Percentiles rank a stretch among this genome's conserved stretches.
Evolutionary conservation across 1,284 basidiomycete genomes (phyloP).

Genomic region (Grifola frondosa): DNA sequence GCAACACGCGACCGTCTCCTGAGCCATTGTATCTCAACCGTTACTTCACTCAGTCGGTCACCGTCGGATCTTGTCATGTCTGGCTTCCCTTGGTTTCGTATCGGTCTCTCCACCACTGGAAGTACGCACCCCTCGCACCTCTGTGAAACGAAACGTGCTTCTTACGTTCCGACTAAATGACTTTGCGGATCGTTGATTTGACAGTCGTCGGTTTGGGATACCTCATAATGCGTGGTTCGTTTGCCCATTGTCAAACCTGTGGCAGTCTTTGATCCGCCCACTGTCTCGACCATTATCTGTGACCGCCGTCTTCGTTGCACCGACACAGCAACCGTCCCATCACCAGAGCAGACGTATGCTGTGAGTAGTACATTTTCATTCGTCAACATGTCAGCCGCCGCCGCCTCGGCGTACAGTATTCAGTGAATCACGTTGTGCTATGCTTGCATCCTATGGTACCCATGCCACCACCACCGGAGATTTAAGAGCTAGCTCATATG

Average conservation of each 20-base stretch:
- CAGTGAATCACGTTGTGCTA: no score
- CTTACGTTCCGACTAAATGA: background rate
- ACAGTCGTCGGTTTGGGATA: conserved; percentile 65
- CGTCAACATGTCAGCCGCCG: background rate
- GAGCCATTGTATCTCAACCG: background rate
- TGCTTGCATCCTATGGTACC: no score
- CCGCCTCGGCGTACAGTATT: no score
- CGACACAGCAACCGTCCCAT: conserved; percentile 65
- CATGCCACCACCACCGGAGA: no score
- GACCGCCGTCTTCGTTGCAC: no score
- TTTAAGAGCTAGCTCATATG: no score
- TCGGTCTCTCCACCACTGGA: conserved; percentile 12
- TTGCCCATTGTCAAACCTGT: background rate
- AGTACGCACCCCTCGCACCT: conserved; percentile 9
- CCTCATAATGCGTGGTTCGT: conserved; percentile 62
- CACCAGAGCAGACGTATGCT: conserved; percentile 55
- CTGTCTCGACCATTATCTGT: background rate
- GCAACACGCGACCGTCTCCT: background rate
- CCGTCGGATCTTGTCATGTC: conserved; percentile 4
- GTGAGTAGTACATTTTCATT: conserved; percentile 33
- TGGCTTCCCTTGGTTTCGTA: conserved; percentile 13
- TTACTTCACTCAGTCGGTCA: background rate
- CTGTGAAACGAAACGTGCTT: background rate
- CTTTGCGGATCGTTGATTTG: background rate
- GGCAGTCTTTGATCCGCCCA: background rate